Base-by-base conservation (phyloP, 78 protist species). In the Polysphondylium violaceum region DNA sequence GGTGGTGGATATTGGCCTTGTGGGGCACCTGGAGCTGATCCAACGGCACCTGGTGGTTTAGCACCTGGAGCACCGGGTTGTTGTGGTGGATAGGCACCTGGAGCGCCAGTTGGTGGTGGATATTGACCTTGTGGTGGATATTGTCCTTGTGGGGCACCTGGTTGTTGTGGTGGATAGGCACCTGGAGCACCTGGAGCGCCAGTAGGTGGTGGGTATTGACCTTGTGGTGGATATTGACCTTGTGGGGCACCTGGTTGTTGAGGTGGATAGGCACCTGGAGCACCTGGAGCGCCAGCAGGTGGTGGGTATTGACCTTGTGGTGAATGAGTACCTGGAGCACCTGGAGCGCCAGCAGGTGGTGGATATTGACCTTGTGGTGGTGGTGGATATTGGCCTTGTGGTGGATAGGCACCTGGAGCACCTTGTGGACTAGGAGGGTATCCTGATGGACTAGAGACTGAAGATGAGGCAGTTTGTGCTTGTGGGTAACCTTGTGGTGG, bases 281-380 rank as follows among this genome's bases (percentile, higher is more conserved):
- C 55, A 27, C 77, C 85, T n/a, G n/a, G 85, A 3, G 76, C n/a
- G 29, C 29, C 56, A n/a, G 68, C 55, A 56, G 85, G 85, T 35
- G 50, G 56, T 29, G 85, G 69, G 17, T 59, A 67, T 58, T 43
- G 81, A 8, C 23, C 69, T 40, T 56, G 74, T 59, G 87, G 87
- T 27, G 44, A 75, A 2, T 58, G 53, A 19, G 41, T 40, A 50
- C 74, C 58, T 21, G 87, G 87, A 2, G 75, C 71, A 19, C 58
- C 25, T 43, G 87, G 74, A n/a, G 87, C 72, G 17, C 74, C 88
- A 31, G 69, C 58, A 43, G 63, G 89, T 19, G 55, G 60, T 60
- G 88, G 88, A 44, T 76, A 76, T 51, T 83, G 55, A n/a, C 74
- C 88, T 47, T 40, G 72, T 60, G 63, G 89, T 64, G 36, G 76